phyloP scores from a whole-genome alignment of 1,139 yeast genomes.

The Hansenula lynferdii region DNA sequence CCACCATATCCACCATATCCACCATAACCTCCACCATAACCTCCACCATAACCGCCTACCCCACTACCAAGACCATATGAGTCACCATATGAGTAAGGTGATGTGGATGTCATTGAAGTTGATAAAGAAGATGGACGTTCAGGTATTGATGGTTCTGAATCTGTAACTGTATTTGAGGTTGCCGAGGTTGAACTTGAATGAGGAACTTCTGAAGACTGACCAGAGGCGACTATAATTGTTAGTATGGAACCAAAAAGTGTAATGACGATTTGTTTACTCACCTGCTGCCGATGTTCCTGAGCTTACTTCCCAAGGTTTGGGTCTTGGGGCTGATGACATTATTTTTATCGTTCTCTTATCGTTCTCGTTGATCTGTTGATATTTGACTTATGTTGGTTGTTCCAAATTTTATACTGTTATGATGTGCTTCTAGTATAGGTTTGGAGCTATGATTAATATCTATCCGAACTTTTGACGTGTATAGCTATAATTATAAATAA shows the following conservation, averaged over 20 bases:
- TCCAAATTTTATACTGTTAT: no score
- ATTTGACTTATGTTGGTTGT: no score
- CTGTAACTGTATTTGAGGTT: slow-evolving; percentile 17
- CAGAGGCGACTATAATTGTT: slow-evolving; percentile 16
- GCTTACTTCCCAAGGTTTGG: slow-evolving; percentile 75
- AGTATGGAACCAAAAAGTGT: no score
- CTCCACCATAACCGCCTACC: slow-evolving; percentile 19
- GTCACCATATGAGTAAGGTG: slow-evolving; percentile 27
- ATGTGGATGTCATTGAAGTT: slow-evolving; percentile 28
- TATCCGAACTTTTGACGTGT: no score
- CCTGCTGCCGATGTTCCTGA: slow-evolving; percentile 46
- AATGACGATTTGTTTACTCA: no score
- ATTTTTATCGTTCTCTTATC: not conserved
- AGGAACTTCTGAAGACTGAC: slow-evolving; percentile 18
- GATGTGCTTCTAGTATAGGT: no score
- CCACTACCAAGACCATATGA: slow-evolving; percentile 14
- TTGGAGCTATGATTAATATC: no score
- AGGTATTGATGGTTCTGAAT: slow-evolving; percentile 29
- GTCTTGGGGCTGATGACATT: slow-evolving; percentile 44
- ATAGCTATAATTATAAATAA: no score
- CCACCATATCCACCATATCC: no score
- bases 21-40: no score
- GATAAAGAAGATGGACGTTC: slow-evolving; percentile 45
- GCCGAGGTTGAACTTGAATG: slow-evolving; percentile 14
- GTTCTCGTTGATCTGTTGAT: no score